Evolutionary conservation across 345 rosid genomes (phyloP), one percentile per base, ranked within the genome.

Genomic region (Brassica incana): DNA sequence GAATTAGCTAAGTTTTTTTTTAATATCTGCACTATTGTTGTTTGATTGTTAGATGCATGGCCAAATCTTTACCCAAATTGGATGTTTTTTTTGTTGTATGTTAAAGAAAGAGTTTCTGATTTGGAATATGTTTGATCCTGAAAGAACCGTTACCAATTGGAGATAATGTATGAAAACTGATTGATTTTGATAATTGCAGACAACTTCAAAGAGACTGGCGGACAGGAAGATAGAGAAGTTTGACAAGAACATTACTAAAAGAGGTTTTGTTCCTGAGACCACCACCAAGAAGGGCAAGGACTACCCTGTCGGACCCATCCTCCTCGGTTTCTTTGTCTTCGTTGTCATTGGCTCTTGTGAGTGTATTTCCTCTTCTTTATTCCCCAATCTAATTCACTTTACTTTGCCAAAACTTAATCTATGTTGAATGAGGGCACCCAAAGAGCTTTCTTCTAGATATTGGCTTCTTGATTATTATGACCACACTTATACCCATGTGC

Each of bases 291-390:
- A 93, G 86, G 93, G 92, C 27, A 93, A 89, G 78, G 93, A 91
- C 73, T 93, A 89, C 76, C 94, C 99, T 1, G 97, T 93, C 5
- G 97, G 97, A 14, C 99, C 99, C 1, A n/a, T 95, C 71, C 82
- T 95, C 8, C 95, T 95, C 18, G 99, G 98, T 2, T 95, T 95
- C 91, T 95, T 95, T 76, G 65, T 95, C 8, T 95, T 95, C 50
- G 97, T 95, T 4, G 97, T 91, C 86, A 89, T 93, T 63, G 99
- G 99, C 6, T 95, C 99, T 74, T 93, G 99, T 95, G 16, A 83
- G 91, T 27, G 30, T 27, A 73, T 2, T 5, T 12, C 48, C 48
- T 36, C 40, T 43, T 69, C 32, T 29, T 29, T 27, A 27, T 27
- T 27, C 30, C 30, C 1, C 62, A 29, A 29, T 29, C 32, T 29